Conservation (phyloP, 768 basidiomycete species). For the Russula sp. region DNA sequence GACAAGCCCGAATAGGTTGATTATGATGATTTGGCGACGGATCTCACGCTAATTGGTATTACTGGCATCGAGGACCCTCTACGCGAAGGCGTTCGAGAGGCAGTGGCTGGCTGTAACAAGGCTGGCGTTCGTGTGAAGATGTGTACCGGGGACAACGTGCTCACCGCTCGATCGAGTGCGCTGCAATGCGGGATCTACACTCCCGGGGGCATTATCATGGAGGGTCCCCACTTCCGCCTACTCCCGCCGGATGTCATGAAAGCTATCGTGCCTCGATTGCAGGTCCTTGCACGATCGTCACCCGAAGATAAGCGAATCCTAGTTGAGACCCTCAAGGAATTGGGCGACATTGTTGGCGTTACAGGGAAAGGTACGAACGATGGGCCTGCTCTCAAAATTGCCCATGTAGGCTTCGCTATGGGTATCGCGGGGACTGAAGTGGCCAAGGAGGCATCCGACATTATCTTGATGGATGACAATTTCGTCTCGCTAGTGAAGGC, state of each 20-base stretch:
- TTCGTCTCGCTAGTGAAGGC: constrained; percentile 95
- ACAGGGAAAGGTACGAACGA: constrained; percentile 99
- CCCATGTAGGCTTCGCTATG: constrained; percentile 97
- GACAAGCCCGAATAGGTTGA: constrained; percentile 41
- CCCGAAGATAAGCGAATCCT: constrained; percentile 96
- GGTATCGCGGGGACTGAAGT: constrained; percentile 96
- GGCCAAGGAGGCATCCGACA: constrained; percentile 98
- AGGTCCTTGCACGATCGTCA: constrained; percentile 95
- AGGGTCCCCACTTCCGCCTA: constrained; percentile 88
- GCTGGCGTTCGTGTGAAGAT: constrained; percentile 96
- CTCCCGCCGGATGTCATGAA: constrained; percentile 66
- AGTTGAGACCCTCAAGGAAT: constrained; percentile 77
- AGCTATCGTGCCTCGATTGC: constrained; percentile 84
- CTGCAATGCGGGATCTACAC: constrained; percentile 94
- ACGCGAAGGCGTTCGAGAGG: constrained; percentile 81
- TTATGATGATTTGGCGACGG: constrained; percentile 59
- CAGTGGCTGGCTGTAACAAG: constrained; percentile 80
- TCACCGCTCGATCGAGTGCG: constrained; percentile 94
- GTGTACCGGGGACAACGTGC: constrained; percentile 97
- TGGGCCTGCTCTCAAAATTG: constrained; percentile 91
- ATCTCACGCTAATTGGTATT: constrained; percentile 83
- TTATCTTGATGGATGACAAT: constrained; percentile 97
- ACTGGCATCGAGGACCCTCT: constrained; percentile 93
- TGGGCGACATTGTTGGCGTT: constrained; percentile 90
- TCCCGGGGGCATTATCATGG: constrained; percentile 94